A percentile compares a stretch with the other conserved stretches of the same genome.
Conservation (phyloP, 345 rosid species). For the Trapa incisa region DNA sequence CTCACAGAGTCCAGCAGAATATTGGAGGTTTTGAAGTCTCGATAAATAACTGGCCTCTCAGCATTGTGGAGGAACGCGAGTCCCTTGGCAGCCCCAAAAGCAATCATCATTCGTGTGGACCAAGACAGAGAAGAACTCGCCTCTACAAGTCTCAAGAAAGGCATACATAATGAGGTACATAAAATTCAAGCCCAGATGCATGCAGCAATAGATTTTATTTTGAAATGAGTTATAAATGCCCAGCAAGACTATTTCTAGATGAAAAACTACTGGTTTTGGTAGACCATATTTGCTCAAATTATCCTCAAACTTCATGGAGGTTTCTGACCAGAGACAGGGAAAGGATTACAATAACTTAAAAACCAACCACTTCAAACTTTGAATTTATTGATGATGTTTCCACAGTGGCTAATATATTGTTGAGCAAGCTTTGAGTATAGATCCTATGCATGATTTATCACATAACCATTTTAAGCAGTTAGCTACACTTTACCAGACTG, state of each 20-base stretch:
- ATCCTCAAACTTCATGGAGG: background rate
- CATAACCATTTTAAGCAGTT: background rate
- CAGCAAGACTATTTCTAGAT: background rate
- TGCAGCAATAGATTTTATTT: background rate
- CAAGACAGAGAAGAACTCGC: slow-evolving; percentile 68
- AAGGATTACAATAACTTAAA: too few relatives aligned
- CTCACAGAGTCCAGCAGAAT: slow-evolving; percentile 86
- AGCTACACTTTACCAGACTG: background rate
- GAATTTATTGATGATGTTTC: background rate
- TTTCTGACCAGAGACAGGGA: background rate
- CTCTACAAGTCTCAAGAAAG: slow-evolving; percentile 38
- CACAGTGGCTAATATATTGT: background rate
- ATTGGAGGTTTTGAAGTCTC: slow-evolving; percentile 96
- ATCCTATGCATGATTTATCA: background rate
- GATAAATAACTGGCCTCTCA: slow-evolving; percentile 85
- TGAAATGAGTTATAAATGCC: background rate
- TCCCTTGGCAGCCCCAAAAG: slow-evolving; percentile 97
- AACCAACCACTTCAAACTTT: too few relatives aligned
- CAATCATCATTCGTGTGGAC: slow-evolving; percentile 94
- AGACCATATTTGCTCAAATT: background rate
- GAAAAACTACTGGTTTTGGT: background rate
- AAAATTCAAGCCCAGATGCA: background rate
- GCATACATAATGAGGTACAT: background rate
- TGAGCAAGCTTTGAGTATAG: background rate
- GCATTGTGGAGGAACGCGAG: slow-evolving; percentile 96